Evolutionary conservation across 306 rosid species (phyloP), one percentile per base, ranked within the genome.

Genomic region (Cyamopsis tetragonoloba): DNA sequence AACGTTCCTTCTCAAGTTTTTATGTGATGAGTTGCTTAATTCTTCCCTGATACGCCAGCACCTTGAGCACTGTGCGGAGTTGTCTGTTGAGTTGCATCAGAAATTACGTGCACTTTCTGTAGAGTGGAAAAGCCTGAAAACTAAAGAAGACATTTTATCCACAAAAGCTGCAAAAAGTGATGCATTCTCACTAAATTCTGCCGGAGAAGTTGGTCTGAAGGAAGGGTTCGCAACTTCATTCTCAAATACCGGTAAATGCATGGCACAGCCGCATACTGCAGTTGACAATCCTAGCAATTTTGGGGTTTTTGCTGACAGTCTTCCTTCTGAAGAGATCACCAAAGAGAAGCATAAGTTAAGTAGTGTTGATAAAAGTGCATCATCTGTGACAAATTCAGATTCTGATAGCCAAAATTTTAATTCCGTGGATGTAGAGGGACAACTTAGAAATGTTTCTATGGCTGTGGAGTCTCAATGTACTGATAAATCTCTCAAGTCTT

Each of bases 21-120:
- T 95, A 62, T 88, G 97, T 50, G 99, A 91, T 53, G 99, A 95
- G 88, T 75, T 95, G 80, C 95, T 90, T 61, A 85, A 83, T 80
- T 83, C 97, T 41, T 66, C 86, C 57, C 81, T 87, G 44, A 72
- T 84, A 50, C 95, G 79, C 43, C 99, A 88, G 72, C 97, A 95
- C 81, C 91, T 95, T 73, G 99, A 95, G 80, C 95, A 88, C 14
- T 95, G 95, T 85, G 68, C 88, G 6, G 97, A 95, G 82, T 58
- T 80, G 50, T 85, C 95, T 0, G 77, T 64, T 37, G 97, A 95
- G 62, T 86, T 87, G 76, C 95, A 88, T 80, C 99, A 95, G 71
- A 95, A 88, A 47, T 72, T 90, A 84, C 99, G 97, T 22, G 68
- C 87, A 0, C 80, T 70, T 30, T 77, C 84, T 65, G 80, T 35